These are phyloP conservation scores for Candida boidinii DNA, from an alignment of 805 yeast genomes.

Conservation along the genomic window DNA sequence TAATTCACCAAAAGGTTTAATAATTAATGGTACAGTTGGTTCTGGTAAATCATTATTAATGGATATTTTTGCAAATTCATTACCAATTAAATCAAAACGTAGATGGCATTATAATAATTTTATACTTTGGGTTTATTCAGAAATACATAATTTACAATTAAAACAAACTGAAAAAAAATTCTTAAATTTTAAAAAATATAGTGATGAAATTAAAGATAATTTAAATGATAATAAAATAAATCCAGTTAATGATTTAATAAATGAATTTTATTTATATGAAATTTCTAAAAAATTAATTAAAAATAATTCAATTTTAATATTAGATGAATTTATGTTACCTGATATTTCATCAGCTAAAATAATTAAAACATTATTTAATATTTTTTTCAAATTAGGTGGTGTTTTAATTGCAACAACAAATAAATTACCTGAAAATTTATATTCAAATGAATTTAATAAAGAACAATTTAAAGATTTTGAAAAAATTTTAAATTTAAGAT, in stretches of 20 bases:
- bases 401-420: slow-evolving; percentile 69
- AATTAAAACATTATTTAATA: slow-evolving; percentile 53
- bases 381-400: slow-evolving; percentile 67
- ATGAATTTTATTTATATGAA: slow-evolving; percentile 58
- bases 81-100: slow-evolving; percentile 56
- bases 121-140: slow-evolving; percentile 57
- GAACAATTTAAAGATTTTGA: slow-evolving; percentile 50
- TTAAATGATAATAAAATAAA: slow-evolving; percentile 16
- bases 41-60: slow-evolving; percentile 69
- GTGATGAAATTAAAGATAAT: too few relatives aligned
- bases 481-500: slow-evolving; percentile 46
- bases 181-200: too few relatives aligned
- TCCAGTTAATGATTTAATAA: slow-evolving; percentile 35
- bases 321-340: slow-evolving; percentile 73
- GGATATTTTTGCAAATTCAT: slow-evolving; percentile 59
- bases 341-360: slow-evolving; percentile 70
- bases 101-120: slow-evolving; percentile 68
- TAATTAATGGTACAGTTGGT: slow-evolving; percentile 61
- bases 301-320: slow-evolving; percentile 47
- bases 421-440: slow-evolving; percentile 62
- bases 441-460: slow-evolving; percentile 56
- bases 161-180: slow-evolving; percentile 23
- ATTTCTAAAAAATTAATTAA: slow-evolving; percentile 56
- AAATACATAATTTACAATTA: slow-evolving; percentile 46
- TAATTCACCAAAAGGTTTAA: slow-evolving; percentile 56